Base-by-base conservation (phyloP, 2,329 filamentous ascomycete species). In the Pyrenophora teres region DNA sequence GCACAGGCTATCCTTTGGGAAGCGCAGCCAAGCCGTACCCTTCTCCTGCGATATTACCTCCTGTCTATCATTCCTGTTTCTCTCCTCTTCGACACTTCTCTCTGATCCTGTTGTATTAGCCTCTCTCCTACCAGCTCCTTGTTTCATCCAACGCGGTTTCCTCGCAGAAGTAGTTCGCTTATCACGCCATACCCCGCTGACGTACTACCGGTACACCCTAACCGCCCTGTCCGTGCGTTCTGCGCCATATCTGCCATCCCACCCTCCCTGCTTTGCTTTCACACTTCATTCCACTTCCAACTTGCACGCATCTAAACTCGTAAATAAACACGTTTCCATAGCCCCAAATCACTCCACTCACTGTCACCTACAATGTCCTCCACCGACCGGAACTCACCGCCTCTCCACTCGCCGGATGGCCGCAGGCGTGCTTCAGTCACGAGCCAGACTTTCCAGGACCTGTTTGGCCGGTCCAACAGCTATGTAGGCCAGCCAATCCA, bases 371-470 rank as follows among this genome's bases (percentile, higher is more conserved):
- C 51, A 54, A 74, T 73, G 70, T 70, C 72, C 47, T 70, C 72
- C 46, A 69, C 70, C 61, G 74, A 71, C 62, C 70, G 72, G 56
- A 72, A 73, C 65, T 72, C 72, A 44, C 74, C 74, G 23, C 73
- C 73, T 25, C 68, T 70, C 40, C 67, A 71, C 39, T 71, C 73
- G 33, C 70, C 71, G 33, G 66, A 61, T 46, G 62, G 69, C 30
- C 65, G 69, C 38, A 76, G 78, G 41, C 78, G 78, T 57, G 75
- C 78, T 31, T 80, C 77, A 5, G 71, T 80, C 53, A 76, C 77
- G 2, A 76, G 77, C 56, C 75, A 78, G 65, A 78, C 77, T 3
- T 78, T 80, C 57, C 77, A 77, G 44, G 77, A 78, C 63, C 69
- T 81, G 40, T 80, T 80, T 59, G 75, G 70, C 37, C 70, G 73